phyloP scores from a whole-genome alignment of 495 filamentous ascomycete genomes.

The Lichenothelia convexa region DNA sequence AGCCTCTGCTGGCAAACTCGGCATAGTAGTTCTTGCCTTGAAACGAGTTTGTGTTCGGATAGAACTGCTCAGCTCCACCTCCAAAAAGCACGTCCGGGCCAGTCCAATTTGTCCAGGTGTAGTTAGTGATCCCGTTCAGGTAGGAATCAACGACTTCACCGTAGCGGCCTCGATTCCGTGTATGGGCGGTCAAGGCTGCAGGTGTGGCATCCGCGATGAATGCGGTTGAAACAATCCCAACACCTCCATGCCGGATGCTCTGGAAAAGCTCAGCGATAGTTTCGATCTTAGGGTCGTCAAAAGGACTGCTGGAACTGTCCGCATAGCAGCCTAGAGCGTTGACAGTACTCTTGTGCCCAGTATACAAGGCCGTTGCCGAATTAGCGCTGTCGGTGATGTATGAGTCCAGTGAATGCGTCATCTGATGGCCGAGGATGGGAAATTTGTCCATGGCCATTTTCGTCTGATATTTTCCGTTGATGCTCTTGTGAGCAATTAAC shows the following conservation, averaged over 20 bases:
- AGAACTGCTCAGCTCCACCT: constrained; percentile 55
- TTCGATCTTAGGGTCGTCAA: constrained; percentile 64
- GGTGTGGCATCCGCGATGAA: constrained; percentile 59
- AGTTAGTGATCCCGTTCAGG: constrained; percentile 27
- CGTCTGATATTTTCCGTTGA: constrained; percentile 58
- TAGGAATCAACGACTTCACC: constrained; percentile 39
- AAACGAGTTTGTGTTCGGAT: constrained; percentile 26
- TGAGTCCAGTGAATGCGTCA: constrained; percentile 28
- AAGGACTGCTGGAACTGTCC: constrained; percentile 42
- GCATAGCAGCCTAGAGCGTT: constrained; percentile 51
- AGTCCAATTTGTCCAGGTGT: constrained; percentile 46
- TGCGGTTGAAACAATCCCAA: constrained; percentile 47
- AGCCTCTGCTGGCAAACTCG: constrained; percentile 44
- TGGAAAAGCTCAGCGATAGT: constrained; percentile 53
- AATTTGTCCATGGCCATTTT: constrained; percentile 51
- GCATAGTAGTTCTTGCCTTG: constrained; percentile 46
- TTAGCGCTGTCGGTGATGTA: constrained; percentile 69
- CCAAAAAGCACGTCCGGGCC: constrained; percentile 60
- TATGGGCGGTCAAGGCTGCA: constrained; percentile 47
- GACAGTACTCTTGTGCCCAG: constrained; percentile 55
- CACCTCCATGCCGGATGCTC: constrained; percentile 36
- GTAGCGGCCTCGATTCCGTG: constrained; percentile 40
- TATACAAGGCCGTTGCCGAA: constrained; percentile 53
- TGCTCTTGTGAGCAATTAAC: constrained; percentile 50
- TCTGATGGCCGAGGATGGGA: constrained; percentile 51